These are phyloP conservation scores for Lipomyces kockii DNA, from an alignment of 805 yeast genomes.

Conservation along the genomic window DNA sequence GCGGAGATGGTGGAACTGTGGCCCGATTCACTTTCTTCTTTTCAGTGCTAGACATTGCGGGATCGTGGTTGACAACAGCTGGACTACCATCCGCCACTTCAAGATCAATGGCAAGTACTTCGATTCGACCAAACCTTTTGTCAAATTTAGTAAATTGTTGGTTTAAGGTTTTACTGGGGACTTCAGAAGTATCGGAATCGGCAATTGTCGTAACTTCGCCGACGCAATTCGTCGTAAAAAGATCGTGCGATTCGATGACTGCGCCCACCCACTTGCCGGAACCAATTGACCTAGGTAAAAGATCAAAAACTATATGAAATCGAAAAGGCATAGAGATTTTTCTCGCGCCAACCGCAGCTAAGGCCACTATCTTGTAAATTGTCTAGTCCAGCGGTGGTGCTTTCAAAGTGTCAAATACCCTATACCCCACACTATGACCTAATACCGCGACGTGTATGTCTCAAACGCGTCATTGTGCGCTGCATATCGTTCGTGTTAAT, in stretches of 20 bases:
- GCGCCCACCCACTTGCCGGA: slow-evolving; percentile 17
- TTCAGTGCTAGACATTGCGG: slow-evolving; percentile 14
- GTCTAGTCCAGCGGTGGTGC: no score
- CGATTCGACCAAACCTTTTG: slow-evolving; percentile 34
- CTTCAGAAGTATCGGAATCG: background rate
- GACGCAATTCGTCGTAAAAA: slow-evolving; percentile 13
- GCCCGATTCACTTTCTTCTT: background rate
- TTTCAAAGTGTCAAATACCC: background rate
- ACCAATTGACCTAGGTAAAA: slow-evolving; percentile 10
- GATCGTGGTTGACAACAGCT: slow-evolving; percentile 35
- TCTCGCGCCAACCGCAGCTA: background rate
- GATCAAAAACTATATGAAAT: slow-evolving; percentile 26
- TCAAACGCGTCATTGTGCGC: background rate
- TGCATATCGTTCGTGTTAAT: background rate
- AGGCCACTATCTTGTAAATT: no score
- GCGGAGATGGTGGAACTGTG: slow-evolving; percentile 46
- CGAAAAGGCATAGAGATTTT: slow-evolving; percentile 22
- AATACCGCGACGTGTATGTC: background rate
- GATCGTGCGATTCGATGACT: slow-evolving; percentile 10
- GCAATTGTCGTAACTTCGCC: background rate
- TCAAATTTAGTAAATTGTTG: slow-evolving; percentile 26
- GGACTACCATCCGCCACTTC: slow-evolving; percentile 15
- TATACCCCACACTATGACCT: background rate
- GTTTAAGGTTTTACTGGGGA: background rate
- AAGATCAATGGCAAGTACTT: slow-evolving; percentile 36